These are phyloP conservation scores for Phaffia australis DNA, from an alignment of 768 basidiomycete species.

Conservation along the genomic window DNA sequence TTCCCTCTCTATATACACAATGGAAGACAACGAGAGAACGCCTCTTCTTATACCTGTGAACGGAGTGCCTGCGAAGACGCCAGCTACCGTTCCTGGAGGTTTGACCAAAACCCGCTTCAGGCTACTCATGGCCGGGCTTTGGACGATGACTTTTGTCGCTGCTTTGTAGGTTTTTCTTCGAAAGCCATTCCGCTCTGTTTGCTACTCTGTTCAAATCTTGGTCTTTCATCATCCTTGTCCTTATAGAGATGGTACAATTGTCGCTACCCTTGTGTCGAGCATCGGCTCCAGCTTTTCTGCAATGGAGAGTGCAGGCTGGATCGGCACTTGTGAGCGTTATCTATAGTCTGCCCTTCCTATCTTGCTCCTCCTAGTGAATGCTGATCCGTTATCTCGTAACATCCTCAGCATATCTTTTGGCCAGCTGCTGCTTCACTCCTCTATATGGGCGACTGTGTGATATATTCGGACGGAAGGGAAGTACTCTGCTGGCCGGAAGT, in stretches of 20 bases:
- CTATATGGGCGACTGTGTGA: conserved; percentile 38
- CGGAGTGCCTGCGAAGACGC: background rate
- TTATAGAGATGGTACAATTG: conserved; percentile 13
- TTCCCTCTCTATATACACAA: background rate
- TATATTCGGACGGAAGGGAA: conserved; percentile 54
- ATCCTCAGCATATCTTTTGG: conserved; percentile 44
- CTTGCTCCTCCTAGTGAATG: background rate
- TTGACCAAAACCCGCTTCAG: background rate
- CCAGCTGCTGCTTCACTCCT: conserved; percentile 83
- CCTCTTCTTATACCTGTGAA: background rate
- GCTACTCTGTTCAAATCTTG: background rate
- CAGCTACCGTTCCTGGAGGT: background rate
- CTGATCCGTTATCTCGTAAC: background rate
- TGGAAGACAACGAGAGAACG: conserved; percentile 1
- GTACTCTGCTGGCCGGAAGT: conserved; percentile 70
- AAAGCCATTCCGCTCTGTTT: background rate
- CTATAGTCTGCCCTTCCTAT: background rate
- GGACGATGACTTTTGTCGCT: conserved; percentile 24
- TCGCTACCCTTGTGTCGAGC: conserved; percentile 14
- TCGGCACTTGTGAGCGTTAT: conserved; percentile 17
- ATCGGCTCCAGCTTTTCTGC: conserved; percentile 20
- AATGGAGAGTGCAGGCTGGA: conserved; percentile 19
- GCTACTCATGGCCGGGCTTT: conserved; percentile 14
- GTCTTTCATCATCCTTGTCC: no score
- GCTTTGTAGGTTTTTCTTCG: background rate